Evolutionary conservation across 768 basidiomycete species (phyloP).

Genomic region (Galerina sulciceps): DNA sequence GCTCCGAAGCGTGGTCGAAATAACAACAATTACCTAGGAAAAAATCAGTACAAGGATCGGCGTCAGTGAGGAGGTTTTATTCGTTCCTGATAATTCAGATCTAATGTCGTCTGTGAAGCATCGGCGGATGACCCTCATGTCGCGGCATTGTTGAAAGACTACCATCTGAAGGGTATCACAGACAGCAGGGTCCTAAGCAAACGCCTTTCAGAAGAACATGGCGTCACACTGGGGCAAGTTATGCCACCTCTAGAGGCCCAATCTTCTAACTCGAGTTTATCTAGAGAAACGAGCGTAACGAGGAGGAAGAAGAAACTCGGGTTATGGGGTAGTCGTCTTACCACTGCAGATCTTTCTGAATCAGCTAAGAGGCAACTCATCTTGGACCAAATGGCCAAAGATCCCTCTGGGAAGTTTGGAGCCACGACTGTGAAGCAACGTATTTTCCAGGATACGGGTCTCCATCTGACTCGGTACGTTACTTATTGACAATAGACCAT

Average conservation of each 20-base stretch:
- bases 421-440: conserved; percentile 29
- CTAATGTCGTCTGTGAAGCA: conserved; percentile 14
- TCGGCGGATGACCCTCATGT: conserved; percentile 25
- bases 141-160: conserved; percentile 20
- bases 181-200: conserved; percentile 27
- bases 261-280: not conserved
- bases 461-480: conserved; percentile 33
- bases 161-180: conserved; percentile 30
- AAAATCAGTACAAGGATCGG: conserved; percentile 33
- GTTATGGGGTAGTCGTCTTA: conserved; percentile 30
- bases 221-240: conserved; percentile 33
- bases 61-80: conserved; percentile 21
- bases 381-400: conserved; percentile 37
- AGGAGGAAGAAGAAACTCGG: conserved; percentile 31
- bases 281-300: conserved; percentile 32
- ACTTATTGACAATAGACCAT: not conserved
- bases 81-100: not conserved
- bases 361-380: conserved; percentile 34
- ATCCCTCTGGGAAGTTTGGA: conserved; percentile 31
- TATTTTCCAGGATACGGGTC: conserved; percentile 32
- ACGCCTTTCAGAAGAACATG: conserved; percentile 29
- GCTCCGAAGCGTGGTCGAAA: not conserved
- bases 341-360: conserved; percentile 30
- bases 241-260: not conserved
- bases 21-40: conserved; percentile 27